Base-by-base conservation (phyloP, 208 protist genomes). In the Acanthamoeba lugdunensis region DNA sequence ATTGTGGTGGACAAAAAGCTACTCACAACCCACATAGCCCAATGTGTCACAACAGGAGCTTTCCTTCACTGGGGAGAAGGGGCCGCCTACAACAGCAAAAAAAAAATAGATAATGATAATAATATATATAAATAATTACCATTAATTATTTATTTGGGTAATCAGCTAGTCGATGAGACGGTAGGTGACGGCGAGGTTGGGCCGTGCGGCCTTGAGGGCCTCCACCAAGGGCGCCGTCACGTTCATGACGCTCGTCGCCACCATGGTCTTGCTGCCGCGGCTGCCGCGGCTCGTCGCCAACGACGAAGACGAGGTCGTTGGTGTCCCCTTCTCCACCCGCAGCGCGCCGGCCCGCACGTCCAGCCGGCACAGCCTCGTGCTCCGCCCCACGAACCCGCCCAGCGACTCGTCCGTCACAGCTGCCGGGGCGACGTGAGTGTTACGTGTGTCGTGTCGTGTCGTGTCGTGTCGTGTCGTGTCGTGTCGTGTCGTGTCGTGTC, bases 101-200 rank as follows among this genome's bases (percentile, higher is more conserved):
- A n/a, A n/a, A n/a, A n/a, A n/a, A n/a, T n/a, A n/a, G n/a, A n/a
- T n/a, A n/a, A n/a, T n/a, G n/a, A n/a, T n/a, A n/a, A n/a, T n/a
- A n/a, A n/a, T n/a, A n/a, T n/a, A n/a, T n/a, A n/a, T n/a, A n/a
- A n/a, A n/a, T n/a, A n/a, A n/a, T n/a, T n/a, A n/a, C n/a, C n/a
- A n/a, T n/a, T n/a, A n/a, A n/a, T n/a, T n/a, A n/a, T n/a, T n/a
- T n/a, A n/a, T n/a, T n/a, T n/a, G n/a, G n/a, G n/a, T n/a, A n/a
- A n/a, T n/a, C n/a, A n/a, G n/a, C n/a, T 21, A 79, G 30, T 79
- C 69, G 9, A 48, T 21, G 16, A 79, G 69, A 4, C 69, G 69
- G n/a, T 79, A 79, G 69, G 69, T 79, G 28, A 79, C 69, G 69
- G 69, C 69, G 13, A 79, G 69, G 69, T 79, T 79, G 69, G 69